A percentile compares a stretch with the other conserved stretches of the same genome.
phyloP scores from a whole-genome alignment of 768 basidiomycete species.

The Lentinula boryana region DNA sequence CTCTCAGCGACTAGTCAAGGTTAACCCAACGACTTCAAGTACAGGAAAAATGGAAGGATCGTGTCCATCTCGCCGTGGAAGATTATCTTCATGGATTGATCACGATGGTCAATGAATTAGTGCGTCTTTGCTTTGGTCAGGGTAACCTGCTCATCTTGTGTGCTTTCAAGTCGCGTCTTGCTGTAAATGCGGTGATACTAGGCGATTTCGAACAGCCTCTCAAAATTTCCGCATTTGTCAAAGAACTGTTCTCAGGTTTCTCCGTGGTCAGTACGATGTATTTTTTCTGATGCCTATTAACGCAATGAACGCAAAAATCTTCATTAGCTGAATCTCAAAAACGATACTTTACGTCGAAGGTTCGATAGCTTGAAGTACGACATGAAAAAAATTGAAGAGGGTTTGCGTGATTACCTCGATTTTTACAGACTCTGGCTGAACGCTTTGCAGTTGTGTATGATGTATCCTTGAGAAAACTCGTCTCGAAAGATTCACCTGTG shows the following conservation, averaged over 20 bases:
- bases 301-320: neutral
- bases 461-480: conserved; percentile 69
- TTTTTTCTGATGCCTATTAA: neutral
- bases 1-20: neutral
- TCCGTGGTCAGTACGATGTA: conserved; percentile 54
- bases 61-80: conserved; percentile 58
- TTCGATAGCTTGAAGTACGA: conserved; percentile 85
- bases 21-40: conserved; percentile 33
- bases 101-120: conserved; percentile 74
- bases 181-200: conserved; percentile 77
- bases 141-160: neutral
- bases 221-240: conserved; percentile 72
- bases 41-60: conserved; percentile 62
- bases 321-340: conserved; percentile 72
- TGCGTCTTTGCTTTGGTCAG: conserved; percentile 22
- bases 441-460: conserved; percentile 69
- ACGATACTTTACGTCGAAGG: conserved; percentile 65
- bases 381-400: conserved; percentile 87
- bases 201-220: conserved; percentile 78
- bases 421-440: conserved; percentile 4
- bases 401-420: conserved; percentile 25
- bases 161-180: conserved; percentile 62
- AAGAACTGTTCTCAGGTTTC: conserved; percentile 79
- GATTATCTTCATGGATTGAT: conserved; percentile 83
- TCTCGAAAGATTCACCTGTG: conserved; percentile 4